These are phyloP conservation scores for Teunomyces panamensis DNA, from an alignment of 805 yeast genomes.

Conservation along the genomic window DNA sequence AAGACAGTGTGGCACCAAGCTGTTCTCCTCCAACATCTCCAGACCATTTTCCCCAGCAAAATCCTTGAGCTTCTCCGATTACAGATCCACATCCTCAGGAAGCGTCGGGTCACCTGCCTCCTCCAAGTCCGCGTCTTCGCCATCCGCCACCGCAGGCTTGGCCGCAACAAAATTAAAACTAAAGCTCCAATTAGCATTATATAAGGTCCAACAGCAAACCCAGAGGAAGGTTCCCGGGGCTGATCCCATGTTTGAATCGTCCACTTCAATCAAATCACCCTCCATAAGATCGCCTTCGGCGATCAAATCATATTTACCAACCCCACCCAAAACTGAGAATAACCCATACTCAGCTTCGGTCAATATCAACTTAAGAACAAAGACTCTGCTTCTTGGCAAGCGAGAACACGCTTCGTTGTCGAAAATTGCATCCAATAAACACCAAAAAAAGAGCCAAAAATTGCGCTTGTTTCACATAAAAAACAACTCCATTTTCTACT, in stretches of 20 bases:
- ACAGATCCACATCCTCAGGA: constrained; percentile 13
- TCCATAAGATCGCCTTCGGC: constrained; percentile 11
- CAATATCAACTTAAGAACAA: constrained; percentile 22
- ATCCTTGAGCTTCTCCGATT: constrained; percentile 26
- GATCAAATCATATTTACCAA: constrained; percentile 3
- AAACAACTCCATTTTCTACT: constrained; percentile 31
- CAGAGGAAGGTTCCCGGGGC: not conserved
- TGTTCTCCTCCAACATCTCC: constrained; percentile 5
- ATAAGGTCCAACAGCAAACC: constrained; percentile 26
- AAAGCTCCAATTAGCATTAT: constrained; percentile 41
- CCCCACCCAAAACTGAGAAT: constrained; percentile 4
- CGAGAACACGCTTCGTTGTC: constrained; percentile 17
- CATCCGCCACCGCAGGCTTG: constrained; percentile 30
- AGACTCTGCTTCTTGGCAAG: constrained; percentile 10
- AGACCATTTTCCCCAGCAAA: constrained; percentile 8
- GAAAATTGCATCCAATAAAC: constrained; percentile 20
- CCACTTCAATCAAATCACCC: constrained; percentile 7
- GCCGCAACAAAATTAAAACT: constrained; percentile 44
- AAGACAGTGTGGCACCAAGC: constrained; percentile 7
- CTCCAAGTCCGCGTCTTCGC: not conserved
- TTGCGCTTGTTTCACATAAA: constrained; percentile 39
- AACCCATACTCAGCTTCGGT: constrained; percentile 13
- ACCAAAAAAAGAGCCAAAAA: constrained; percentile 13
- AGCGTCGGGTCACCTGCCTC: not conserved
- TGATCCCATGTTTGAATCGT: not conserved